Conservation (phyloP, 2,329 filamentous ascomycete genomes). For the Dactylellina haptotyla region DNA sequence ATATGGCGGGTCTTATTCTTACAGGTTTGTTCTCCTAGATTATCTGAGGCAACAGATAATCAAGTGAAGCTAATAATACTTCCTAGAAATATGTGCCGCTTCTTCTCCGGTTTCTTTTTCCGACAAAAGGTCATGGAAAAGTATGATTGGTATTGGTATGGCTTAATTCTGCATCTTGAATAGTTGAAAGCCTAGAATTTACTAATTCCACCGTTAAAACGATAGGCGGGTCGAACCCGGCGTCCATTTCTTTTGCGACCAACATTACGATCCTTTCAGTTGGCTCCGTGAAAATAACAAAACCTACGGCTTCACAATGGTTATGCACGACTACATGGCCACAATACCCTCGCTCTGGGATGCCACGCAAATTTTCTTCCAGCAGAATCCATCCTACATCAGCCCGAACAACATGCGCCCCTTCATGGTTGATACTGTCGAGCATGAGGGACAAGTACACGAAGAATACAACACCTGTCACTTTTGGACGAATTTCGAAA, state of each 20-base stretch:
- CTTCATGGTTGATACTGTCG: constrained; percentile 8
- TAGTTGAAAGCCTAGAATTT: neutral
- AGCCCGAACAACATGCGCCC: constrained; percentile 8
- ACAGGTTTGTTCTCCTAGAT: constrained; percentile 45
- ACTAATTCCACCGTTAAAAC: neutral
- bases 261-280: constrained; percentile 31
- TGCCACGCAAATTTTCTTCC: constrained; percentile 14
- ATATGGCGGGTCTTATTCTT: constrained; percentile 55
- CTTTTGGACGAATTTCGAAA: constrained; percentile 40
- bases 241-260: constrained; percentile 25
- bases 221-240: constrained; percentile 27
- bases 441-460: neutral
- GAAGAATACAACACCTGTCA: constrained; percentile 37
- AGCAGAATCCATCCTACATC: constrained; percentile 17
- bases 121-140: constrained; percentile 55
- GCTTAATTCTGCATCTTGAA: neutral
- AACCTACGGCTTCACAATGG: constrained; percentile 28
- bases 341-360: constrained; percentile 26
- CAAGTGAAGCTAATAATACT: neutral
- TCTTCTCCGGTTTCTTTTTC: constrained; percentile 56
- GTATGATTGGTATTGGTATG: constrained; percentile 48
- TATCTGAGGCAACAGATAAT: neutral
- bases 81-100: constrained; percentile 52
- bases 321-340: constrained; percentile 10
- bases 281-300: constrained; percentile 34